A percentile compares a stretch with the other conserved stretches of the same genome.
Conservation (phyloP, 164 flowering plant species). For the Tinospora cordifolia region DNA sequence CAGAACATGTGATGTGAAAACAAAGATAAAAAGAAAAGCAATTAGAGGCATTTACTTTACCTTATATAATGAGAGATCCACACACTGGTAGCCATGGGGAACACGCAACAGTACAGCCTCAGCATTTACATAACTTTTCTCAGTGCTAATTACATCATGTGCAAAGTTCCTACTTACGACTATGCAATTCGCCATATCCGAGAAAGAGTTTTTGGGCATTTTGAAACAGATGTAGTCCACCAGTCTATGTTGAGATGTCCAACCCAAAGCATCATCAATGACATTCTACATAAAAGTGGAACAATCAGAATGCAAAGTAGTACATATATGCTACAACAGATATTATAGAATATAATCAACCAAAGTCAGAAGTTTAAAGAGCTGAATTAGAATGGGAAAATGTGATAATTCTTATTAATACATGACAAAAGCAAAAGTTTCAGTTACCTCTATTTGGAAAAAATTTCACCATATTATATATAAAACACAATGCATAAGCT, state of each 20-base stretch:
- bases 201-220: conserved; percentile 56
- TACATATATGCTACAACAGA: not conserved
- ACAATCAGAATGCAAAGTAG: conserved; percentile 6
- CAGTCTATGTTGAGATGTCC: conserved; percentile 23
- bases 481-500: too few relatives aligned
- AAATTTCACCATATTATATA: too few relatives aligned
- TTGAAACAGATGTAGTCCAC: conserved; percentile 61
- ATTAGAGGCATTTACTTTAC: conserved; percentile 25
- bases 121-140: conserved; percentile 28
- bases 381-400: too few relatives aligned
- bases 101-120: conserved; percentile 58
- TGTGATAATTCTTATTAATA: too few relatives aligned
- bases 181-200: conserved; percentile 49
- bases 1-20: conserved; percentile 1
- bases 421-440: too few relatives aligned
- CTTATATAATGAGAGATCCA: conserved; percentile 86
- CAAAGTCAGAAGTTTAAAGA: not conserved
- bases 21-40: not conserved
- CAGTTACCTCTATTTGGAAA: too few relatives aligned
- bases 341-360: not conserved
- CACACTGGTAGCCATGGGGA: conserved; percentile 65
- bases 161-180: conserved; percentile 59
- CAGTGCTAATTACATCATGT: conserved; percentile 24
- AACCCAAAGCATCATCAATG: conserved; percentile 22
- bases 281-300: conserved; percentile 35